A percentile compares a stretch with the other conserved stretches of the same genome.
phyloP scores from a whole-genome alignment of 1,284 basidiomycete genomes.

The Pseudozyma tsukubaensis region DNA sequence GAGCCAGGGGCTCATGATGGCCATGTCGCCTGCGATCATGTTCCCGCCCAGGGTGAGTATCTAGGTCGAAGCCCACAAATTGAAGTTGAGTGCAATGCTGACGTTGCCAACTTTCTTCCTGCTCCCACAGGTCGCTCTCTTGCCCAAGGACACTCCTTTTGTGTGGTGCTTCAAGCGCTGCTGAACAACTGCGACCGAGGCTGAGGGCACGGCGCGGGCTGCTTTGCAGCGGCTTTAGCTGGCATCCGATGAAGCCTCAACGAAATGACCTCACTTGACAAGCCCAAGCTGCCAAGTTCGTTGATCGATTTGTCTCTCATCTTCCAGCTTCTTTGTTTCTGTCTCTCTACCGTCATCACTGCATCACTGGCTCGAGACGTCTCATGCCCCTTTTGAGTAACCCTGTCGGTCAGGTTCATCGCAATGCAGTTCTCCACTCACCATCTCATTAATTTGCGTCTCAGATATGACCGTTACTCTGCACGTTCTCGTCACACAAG shows the following conservation, averaged over 20 bases:
- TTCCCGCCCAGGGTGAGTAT: constrained; percentile 9
- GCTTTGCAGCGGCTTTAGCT: neutral
- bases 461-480: neutral
- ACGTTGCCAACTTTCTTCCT: neutral
- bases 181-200: neutral
- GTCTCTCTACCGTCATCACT: neutral
- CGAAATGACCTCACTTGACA: neutral
- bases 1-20: neutral
- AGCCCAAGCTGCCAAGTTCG: neutral
- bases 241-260: neutral
- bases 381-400: neutral
- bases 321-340: neutral
- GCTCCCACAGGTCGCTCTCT: constrained; percentile 1
- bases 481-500: neutral
- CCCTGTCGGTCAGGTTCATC: neutral
- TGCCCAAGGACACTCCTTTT: constrained; percentile 4
- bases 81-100: neutral
- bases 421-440: neutral
- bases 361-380: neutral
- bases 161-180: constrained; percentile 14
- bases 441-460: neutral
- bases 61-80: neutral
- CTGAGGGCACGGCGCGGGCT: neutral
- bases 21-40: constrained; percentile 9
- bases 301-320: neutral